Evolutionary conservation across 2,329 filamentous ascomycete species (phyloP).

Genomic region (Alternaria brassicae): DNA sequence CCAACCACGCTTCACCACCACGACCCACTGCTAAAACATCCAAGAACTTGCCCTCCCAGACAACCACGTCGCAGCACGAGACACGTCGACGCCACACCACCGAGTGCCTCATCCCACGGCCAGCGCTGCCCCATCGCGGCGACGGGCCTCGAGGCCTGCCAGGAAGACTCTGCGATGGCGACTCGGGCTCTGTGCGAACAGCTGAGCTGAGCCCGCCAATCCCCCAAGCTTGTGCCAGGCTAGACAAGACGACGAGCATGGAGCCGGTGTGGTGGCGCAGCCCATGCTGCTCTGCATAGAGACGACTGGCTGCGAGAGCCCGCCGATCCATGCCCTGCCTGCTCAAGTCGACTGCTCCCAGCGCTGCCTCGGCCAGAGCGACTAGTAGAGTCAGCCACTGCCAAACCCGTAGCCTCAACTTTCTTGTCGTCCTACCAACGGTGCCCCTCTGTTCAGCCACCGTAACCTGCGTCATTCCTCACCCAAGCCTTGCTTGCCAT

Average conservation of each 20-base stretch:
- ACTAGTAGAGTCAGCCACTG: constrained; percentile 7
- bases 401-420: constrained; percentile 3
- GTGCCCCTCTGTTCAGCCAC: constrained; percentile 13
- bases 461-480: constrained; percentile 10
- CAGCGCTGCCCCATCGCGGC: too few species aligned
- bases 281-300: neutral
- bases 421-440: constrained; percentile 1
- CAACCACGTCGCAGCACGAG: constrained; percentile 7
- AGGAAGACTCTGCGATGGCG: constrained; percentile 7
- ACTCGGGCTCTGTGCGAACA: neutral
- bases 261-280: constrained; percentile 19
- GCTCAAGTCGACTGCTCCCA: neutral
- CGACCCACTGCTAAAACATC: constrained; percentile 14
- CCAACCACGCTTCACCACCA: constrained; percentile 9
- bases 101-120: neutral
- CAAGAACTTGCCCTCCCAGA: constrained; percentile 4
- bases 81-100: constrained; percentile 11
- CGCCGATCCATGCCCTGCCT: neutral
- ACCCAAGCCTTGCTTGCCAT: constrained; percentile 17
- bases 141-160: neutral
- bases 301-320: neutral
- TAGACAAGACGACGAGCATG: constrained; percentile 9
- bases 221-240: constrained; percentile 6
- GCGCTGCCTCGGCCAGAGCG: neutral
- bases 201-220: constrained; percentile 9